Evolutionary conservation across 371 early-diverging fungal genomes (phyloP).

Genomic region (Lichtheimia ornata): DNA sequence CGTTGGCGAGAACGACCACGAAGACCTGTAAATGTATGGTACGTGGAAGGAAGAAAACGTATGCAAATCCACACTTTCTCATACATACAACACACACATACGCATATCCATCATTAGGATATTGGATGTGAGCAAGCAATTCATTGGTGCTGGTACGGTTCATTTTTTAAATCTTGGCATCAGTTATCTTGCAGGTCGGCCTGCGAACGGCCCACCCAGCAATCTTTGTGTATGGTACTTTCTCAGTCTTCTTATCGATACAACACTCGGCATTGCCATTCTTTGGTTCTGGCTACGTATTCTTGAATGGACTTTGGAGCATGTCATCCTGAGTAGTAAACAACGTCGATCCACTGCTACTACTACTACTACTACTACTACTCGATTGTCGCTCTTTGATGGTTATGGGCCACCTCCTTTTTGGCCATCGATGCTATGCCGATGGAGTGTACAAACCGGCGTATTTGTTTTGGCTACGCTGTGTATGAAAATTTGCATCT

Average conservation of each 20-base stretch:
- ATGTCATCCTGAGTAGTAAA: neutral
- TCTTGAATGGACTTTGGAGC: slow-evolving; percentile 18
- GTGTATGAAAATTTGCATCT: slow-evolving; percentile 39
- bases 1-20: slow-evolving; percentile 60
- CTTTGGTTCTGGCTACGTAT: slow-evolving; percentile 45
- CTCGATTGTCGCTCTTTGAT: slow-evolving; percentile 19
- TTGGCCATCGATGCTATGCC: slow-evolving; percentile 8
- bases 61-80: neutral
- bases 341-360: neutral
- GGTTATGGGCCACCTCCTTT: slow-evolving; percentile 29
- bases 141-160: slow-evolving; percentile 58
- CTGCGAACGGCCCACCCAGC: slow-evolving; percentile 33
- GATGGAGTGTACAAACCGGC: slow-evolving; percentile 30
- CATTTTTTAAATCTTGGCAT: slow-evolving; percentile 60
- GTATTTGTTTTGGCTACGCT: slow-evolving; percentile 33
- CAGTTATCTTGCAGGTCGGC: slow-evolving; percentile 48
- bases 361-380: neutral
- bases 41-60: neutral
- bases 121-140: slow-evolving; percentile 66
- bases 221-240: slow-evolving; percentile 70
- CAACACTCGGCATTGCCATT: slow-evolving; percentile 64
- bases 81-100: neutral
- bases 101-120: slow-evolving; percentile 35
- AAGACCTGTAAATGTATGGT: slow-evolving; percentile 62
- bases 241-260: slow-evolving; percentile 62